phyloP scores from a whole-genome alignment of 129 eudicot species.

The Dittrichia graveolens region DNA sequence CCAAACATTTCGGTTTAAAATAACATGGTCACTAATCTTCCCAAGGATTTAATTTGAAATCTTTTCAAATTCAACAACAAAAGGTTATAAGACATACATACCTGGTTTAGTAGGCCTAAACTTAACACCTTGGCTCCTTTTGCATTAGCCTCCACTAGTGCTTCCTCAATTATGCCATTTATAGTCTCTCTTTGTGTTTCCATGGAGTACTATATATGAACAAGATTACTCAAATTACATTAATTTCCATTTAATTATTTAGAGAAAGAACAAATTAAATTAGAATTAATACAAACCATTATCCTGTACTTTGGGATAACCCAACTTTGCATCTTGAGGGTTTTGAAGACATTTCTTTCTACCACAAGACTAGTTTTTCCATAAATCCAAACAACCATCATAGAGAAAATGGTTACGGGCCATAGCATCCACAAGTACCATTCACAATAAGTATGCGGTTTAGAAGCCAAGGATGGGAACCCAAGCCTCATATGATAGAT shows the following conservation, averaged over 20 bases:
- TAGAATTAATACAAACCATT: conserved; percentile 33
- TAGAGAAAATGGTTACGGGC: conserved; percentile 66
- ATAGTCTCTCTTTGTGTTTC: conserved; percentile 56
- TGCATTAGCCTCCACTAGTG: conserved; percentile 58
- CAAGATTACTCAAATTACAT: not conserved
- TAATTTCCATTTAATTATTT: no score
- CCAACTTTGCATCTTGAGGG: conserved; percentile 56
- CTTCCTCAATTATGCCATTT: conserved; percentile 57
- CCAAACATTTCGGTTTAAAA: not conserved
- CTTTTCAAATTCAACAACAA: no score
- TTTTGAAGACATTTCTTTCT: conserved; percentile 51
- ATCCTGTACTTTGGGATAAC: conserved; percentile 53
- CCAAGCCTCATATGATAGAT: conserved; percentile 62
- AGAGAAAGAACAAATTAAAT: not conserved
- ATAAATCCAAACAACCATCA: conserved; percentile 50
- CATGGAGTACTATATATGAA: conserved; percentile 45
- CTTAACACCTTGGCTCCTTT: conserved; percentile 53
- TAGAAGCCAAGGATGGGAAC: conserved; percentile 58
- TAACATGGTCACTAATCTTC: no score
- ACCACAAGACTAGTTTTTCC: conserved; percentile 44
- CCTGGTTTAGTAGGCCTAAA: conserved; percentile 69
- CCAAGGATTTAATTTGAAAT: no score
- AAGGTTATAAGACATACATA: no score
- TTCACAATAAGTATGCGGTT: conserved; percentile 41
- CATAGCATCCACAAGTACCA: conserved; percentile 73